Conservation (phyloP, 2,329 filamentous ascomycete genomes). For the Karstenula rhodostoma region DNA sequence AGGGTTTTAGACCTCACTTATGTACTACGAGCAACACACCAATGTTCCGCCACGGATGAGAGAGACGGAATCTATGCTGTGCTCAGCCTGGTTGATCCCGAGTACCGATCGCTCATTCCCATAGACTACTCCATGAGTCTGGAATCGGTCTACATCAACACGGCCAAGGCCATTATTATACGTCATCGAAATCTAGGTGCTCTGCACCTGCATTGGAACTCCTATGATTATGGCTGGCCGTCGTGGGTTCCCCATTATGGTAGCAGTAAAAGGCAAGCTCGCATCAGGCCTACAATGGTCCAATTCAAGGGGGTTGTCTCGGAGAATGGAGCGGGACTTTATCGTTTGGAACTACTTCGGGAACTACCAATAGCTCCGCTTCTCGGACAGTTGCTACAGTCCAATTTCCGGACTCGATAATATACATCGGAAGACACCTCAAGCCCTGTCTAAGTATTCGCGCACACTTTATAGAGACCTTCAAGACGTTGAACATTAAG, state of each 20-base stretch:
- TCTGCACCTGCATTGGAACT: neutral
- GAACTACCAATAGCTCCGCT: too few species aligned
- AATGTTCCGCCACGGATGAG: constrained; percentile 19
- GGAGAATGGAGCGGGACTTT: too few species aligned
- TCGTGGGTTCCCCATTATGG: neutral
- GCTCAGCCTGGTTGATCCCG: constrained; percentile 17
- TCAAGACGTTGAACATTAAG: too few species aligned
- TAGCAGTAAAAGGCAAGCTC: too few species aligned
- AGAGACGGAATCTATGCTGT: constrained; percentile 22
- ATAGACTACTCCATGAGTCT: constrained; percentile 17
- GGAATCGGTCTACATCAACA: neutral
- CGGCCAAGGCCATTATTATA: neutral
- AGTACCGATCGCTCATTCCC: constrained; percentile 3
- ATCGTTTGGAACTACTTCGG: too few species aligned
- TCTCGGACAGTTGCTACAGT: too few species aligned
- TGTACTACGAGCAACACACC: constrained; percentile 14
- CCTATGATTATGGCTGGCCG: neutral
- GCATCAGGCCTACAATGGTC: too few species aligned
- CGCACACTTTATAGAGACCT: too few species aligned
- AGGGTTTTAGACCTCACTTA: constrained; percentile 15
- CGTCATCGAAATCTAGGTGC: neutral
- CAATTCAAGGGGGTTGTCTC: too few species aligned
- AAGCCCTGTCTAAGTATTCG: too few species aligned
- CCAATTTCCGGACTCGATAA: too few species aligned
- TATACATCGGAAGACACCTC: too few species aligned